These are phyloP conservation scores for Pichia sp. DNA, from an alignment of 1,139 yeast species.

Conservation along the genomic window DNA sequence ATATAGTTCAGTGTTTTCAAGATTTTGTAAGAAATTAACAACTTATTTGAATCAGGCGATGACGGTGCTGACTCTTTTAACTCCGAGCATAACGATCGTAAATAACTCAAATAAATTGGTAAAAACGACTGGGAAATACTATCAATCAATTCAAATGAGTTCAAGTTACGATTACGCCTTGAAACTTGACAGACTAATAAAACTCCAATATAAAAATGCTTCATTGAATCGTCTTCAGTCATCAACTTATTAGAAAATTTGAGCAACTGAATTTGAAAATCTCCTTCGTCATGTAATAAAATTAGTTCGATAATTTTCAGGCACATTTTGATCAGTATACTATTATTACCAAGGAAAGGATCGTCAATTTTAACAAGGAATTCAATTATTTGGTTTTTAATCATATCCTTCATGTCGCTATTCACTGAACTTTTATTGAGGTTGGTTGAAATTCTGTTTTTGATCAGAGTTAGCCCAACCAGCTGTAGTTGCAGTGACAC, in stretches of 20 bases:
- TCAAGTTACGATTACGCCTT: constrained; percentile 7
- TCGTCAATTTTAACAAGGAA: constrained; percentile 1
- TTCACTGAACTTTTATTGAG: neutral
- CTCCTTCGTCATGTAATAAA: neutral
- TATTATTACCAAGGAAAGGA: constrained; percentile 4
- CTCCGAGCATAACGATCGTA: constrained; percentile 2
- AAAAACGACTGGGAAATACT: constrained; percentile 5
- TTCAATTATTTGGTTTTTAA: constrained; percentile 2
- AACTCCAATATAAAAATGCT: constrained; percentile 6
- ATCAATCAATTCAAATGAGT: constrained; percentile 5
- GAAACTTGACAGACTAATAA: constrained; percentile 9
- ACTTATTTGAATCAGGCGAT: neutral
- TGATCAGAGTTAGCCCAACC: constrained; percentile 6
- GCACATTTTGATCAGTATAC: constrained; percentile 5
- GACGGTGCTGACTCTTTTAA: neutral
- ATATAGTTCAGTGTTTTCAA: constrained; percentile 5
- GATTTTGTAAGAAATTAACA: constrained; percentile 3
- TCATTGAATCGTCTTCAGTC: constrained; percentile 1
- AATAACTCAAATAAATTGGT: constrained; percentile 6
- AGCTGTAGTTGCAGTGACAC: constrained; percentile 2
- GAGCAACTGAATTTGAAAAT: constrained; percentile 5
- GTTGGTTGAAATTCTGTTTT: constrained; percentile 4
- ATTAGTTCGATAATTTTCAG: constrained; percentile 6
- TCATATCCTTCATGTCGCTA: neutral
- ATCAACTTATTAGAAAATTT: constrained; percentile 4